Base-by-base conservation (phyloP, 257 asterid species). In the Agastache rugosa region DNA sequence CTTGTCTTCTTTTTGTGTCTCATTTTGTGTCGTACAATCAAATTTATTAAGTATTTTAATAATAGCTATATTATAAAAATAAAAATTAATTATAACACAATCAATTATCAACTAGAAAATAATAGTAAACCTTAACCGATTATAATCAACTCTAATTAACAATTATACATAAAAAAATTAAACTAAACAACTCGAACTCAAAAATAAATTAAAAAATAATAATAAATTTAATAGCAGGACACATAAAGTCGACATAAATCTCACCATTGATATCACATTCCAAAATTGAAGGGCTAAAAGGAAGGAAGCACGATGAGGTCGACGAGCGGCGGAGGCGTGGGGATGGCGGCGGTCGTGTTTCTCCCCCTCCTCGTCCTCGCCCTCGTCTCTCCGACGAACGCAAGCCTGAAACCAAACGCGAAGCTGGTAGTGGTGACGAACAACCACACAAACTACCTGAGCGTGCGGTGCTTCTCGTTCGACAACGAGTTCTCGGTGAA, bases 381-480 rank as follows among this genome's bases (percentile, higher is more conserved):
- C 58, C 67, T 44, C 14, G 7, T 60, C 73, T 12, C 59, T 0
- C 16, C 79, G 10, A 8, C 56, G 6, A 8, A 62, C 0, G 82
- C 73, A 34, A 7, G 15, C 1, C 0, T 1, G 17, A 11, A 15
- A 11, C 5, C 9, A 9, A n/a, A 42, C 0, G 3, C 45, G 2
- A 88, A 76, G 67, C 11, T 11, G 1, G 44, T 90, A 1, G 59
- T 55, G 23, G 23, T 90, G 7, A 88, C 92, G 29, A 90, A 90
- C 80, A 86, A 82, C 82, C 94, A 88, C 83, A 83, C 88, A 1
- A 86, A 83, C 79, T 82, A 80, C 74, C 83, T 87, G 1, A 90
- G 92, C 35, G 25, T 90, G 0, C 82, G 92, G 17, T 90, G 92
- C 39, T 90, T 88, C 76, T 85, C 92, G 0, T 90, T 90, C 74